Conservation (phyloP, 805 yeast genomes). For the Candida michaelii region DNA sequence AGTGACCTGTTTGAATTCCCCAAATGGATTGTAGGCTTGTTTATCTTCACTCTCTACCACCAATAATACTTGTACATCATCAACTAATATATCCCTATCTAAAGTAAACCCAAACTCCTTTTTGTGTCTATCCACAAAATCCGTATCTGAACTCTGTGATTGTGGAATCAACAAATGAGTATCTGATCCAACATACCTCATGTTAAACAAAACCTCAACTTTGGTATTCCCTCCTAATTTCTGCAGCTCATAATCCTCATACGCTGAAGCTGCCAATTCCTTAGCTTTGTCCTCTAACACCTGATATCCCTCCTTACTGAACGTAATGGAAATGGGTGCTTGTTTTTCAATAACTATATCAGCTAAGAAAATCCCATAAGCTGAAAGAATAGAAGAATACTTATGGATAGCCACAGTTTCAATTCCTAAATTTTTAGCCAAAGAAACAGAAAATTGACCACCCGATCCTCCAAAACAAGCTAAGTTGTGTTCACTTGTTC, state of each 20-base stretch:
- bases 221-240: constrained; percentile 48
- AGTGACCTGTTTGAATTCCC: constrained; percentile 22
- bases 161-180: constrained; percentile 72
- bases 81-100: constrained; percentile 35
- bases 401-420: constrained; percentile 32
- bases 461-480: constrained; percentile 42
- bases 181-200: constrained; percentile 89
- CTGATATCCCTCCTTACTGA: constrained; percentile 23
- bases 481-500: constrained; percentile 30
- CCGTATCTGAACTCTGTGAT: constrained; percentile 22
- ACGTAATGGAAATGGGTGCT: constrained; percentile 32
- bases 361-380: constrained; percentile 34
- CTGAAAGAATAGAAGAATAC: constrained; percentile 34
- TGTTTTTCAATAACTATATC: constrained; percentile 37
- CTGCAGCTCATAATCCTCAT: constrained; percentile 43
- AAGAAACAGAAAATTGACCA: constrained; percentile 30
- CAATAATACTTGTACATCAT: constrained; percentile 45
- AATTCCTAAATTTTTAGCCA: constrained; percentile 30
- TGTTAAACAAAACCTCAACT: constrained; percentile 66
- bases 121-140: constrained; percentile 30
- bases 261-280: constrained; percentile 44
- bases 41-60: constrained; percentile 58
- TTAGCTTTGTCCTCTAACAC: constrained; percentile 47
- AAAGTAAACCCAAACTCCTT: constrained; percentile 38
- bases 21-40: constrained; percentile 52